Evolutionary conservation across 441 rosid species (phyloP).

Genomic region (Corymbia calophylla): DNA sequence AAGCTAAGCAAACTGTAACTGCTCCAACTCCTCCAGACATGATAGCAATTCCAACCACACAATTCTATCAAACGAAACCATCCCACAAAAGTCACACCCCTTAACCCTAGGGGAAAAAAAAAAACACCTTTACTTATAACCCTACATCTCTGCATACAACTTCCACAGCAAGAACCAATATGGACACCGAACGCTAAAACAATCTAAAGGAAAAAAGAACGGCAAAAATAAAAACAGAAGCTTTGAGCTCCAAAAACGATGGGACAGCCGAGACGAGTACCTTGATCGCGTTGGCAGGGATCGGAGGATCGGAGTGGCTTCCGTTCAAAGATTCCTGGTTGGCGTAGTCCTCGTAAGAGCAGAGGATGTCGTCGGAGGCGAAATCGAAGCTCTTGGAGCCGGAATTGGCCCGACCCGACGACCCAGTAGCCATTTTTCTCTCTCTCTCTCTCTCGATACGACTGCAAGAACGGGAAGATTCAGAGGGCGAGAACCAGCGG

Average conservation of each 20-base stretch:
- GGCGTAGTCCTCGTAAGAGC: conserved; percentile 70
- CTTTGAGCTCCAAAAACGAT: not conserved
- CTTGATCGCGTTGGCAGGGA: conserved; percentile 36
- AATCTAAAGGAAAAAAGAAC: not conserved
- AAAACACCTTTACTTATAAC: not conserved
- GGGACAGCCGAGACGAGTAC: conserved; percentile 13
- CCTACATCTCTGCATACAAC: not conserved
- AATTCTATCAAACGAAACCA: not conserved
- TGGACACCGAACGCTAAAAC: not conserved
- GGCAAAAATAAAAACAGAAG: not conserved
- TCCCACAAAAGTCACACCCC: not conserved
- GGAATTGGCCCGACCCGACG: conserved; percentile 57
- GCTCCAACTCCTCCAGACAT: not conserved
- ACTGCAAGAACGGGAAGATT: not conserved
- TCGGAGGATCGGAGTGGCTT: conserved; percentile 42
- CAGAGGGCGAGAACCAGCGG: not conserved
- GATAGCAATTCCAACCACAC: not conserved
- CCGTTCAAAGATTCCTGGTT: conserved; percentile 69
- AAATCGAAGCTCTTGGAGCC: conserved; percentile 81
- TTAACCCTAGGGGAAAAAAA: not conserved
- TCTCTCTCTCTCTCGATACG: not conserved
- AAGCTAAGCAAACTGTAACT: not conserved
- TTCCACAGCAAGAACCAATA: not conserved
- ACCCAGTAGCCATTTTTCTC: conserved; percentile 63
- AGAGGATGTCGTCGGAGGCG: conserved; percentile 85